phyloP scores from a whole-genome alignment of 495 filamentous ascomycete species.

The Hypoxylon crocopeplum region DNA sequence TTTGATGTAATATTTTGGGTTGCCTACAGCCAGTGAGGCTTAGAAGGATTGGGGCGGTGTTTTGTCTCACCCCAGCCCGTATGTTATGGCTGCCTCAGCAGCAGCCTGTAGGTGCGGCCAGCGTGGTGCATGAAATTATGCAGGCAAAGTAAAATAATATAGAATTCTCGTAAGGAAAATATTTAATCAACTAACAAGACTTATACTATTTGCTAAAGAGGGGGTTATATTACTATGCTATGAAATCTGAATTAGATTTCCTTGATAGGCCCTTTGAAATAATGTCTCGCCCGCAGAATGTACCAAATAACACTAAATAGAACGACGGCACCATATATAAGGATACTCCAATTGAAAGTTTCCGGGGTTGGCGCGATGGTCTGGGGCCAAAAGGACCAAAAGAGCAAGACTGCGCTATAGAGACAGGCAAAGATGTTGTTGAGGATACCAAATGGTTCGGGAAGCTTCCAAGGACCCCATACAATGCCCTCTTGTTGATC shows the following conservation, averaged over 20 bases:
- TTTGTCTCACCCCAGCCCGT: too few relatives aligned
- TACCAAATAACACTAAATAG: conserved; percentile 58
- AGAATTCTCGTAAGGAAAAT: too few relatives aligned
- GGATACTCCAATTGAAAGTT: conserved; percentile 56
- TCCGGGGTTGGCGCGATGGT: conserved; percentile 36
- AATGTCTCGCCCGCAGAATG: conserved; percentile 46
- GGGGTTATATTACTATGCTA: too few relatives aligned
- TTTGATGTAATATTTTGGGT: too few relatives aligned
- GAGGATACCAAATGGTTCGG: conserved; percentile 51
- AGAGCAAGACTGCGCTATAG: conserved; percentile 53
- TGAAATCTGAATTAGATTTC: conserved; percentile 44
- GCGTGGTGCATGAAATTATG: too few relatives aligned
- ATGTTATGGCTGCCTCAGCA: too few relatives aligned
- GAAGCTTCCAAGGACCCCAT: conserved; percentile 60
- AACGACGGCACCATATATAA: conserved; percentile 49
- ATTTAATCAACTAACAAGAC: too few relatives aligned
- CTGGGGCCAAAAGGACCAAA: conserved; percentile 60
- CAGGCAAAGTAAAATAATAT: too few relatives aligned
- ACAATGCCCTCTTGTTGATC: conserved; percentile 47
- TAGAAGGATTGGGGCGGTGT: too few relatives aligned
- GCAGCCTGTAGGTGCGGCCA: too few relatives aligned
- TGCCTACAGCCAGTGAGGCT: too few relatives aligned
- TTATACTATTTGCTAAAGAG: too few relatives aligned
- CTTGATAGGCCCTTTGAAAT: conserved; percentile 55
- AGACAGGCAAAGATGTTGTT: conserved; percentile 56